These are phyloP conservation scores for Hypholoma sublateritium DNA, from an alignment of 768 basidiomycete genomes.

Conservation along the genomic window DNA sequence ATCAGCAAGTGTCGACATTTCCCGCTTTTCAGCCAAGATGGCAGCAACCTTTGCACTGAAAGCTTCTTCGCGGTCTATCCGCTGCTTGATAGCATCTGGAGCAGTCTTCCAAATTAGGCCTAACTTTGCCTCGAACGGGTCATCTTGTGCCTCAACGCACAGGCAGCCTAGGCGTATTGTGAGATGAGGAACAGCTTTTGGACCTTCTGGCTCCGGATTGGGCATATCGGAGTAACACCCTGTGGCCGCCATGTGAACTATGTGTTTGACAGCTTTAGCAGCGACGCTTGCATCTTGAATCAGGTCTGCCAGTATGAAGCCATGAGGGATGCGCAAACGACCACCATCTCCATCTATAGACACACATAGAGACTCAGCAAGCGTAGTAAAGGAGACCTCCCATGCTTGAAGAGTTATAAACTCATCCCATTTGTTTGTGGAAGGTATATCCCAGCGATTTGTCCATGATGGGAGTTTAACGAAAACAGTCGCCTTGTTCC, in stretches of 20 bases:
- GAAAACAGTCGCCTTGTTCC: constrained; percentile 50
- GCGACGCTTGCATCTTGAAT: constrained; percentile 69
- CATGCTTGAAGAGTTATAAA: constrained; percentile 59
- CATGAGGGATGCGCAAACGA: constrained; percentile 77
- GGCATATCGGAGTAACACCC: constrained; percentile 55
- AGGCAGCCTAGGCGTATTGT: constrained; percentile 58
- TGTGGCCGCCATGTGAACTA: constrained; percentile 52
- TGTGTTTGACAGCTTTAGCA: constrained; percentile 73
- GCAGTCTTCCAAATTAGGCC: constrained; percentile 77
- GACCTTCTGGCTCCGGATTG: constrained; percentile 66
- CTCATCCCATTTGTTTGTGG: constrained; percentile 68
- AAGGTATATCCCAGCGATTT: constrained; percentile 33
- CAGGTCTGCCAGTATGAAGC: constrained; percentile 74
- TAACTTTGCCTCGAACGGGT: constrained; percentile 77
- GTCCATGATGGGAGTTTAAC: constrained; percentile 48
- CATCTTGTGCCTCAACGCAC: constrained; percentile 79
- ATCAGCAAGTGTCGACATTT: constrained; percentile 20
- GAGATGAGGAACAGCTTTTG: constrained; percentile 71
- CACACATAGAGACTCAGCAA: constrained; percentile 38
- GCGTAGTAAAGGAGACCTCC: constrained; percentile 35
- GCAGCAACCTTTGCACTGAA: constrained; percentile 79
- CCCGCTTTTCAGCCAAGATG: constrained; percentile 46
- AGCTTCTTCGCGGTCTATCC: constrained; percentile 76
- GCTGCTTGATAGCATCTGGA: constrained; percentile 63
- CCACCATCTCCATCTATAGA: constrained; percentile 59